phyloP scores from a whole-genome alignment of 495 filamentous ascomycete genomes.

The Chaetomium fimeti region DNA sequence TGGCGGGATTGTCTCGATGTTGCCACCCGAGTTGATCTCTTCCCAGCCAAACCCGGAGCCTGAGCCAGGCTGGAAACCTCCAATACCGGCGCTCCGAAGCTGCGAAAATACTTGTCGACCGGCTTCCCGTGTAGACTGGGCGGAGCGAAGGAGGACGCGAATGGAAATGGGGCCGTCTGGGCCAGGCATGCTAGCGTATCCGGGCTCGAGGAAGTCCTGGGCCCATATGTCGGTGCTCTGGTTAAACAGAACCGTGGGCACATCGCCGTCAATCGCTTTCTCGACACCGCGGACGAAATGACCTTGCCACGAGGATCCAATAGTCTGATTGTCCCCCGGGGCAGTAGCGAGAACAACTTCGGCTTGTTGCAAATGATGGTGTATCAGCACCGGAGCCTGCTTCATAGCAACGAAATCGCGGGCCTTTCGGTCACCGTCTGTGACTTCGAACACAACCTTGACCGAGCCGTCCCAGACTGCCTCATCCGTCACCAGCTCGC shows the following conservation, averaged over 20 bases:
- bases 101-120: slow-evolving; percentile 8
- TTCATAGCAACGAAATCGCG: slow-evolving; percentile 4
- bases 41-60: slow-evolving; percentile 11
- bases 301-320: background rate
- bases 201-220: slow-evolving; percentile 9
- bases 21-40: slow-evolving; percentile 13
- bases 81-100: background rate
- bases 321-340: background rate
- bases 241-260: slow-evolving; percentile 2
- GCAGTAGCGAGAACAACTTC: background rate
- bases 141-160: slow-evolving; percentile 7
- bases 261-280: background rate
- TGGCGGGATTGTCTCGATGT: slow-evolving; percentile 11
- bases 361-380: slow-evolving; percentile 2
- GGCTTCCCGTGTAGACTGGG: slow-evolving; percentile 2
- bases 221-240: slow-evolving; percentile 14
- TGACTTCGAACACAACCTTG: slow-evolving; percentile 7
- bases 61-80: slow-evolving; percentile 3
- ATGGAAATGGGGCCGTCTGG: slow-evolving; percentile 3
- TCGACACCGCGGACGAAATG: background rate
- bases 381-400: slow-evolving; percentile 7
- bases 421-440: background rate
- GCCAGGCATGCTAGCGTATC: slow-evolving; percentile 9
- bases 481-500: slow-evolving; percentile 1
- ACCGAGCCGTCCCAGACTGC: slow-evolving; percentile 4